Conservation (phyloP, 176 grass and related monocot genomes). For the Ananas comosus region DNA sequence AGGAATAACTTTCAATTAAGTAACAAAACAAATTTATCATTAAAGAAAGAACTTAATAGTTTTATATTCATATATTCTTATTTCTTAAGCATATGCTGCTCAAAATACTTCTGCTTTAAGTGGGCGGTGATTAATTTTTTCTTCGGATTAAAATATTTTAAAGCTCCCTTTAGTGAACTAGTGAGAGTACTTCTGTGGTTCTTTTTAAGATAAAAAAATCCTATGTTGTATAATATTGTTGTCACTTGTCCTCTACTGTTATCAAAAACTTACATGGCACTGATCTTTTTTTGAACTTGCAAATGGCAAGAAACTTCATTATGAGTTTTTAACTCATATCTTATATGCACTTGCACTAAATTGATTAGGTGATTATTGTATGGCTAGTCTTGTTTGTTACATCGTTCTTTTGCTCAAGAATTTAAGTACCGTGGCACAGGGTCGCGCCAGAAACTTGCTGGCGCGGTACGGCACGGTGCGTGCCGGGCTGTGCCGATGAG, state of each 20-base stretch:
- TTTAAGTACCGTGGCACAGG: too few species aligned
- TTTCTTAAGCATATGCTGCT: background rate
- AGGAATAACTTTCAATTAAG: background rate
- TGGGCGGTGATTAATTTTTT: background rate
- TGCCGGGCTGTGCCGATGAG: too few species aligned
- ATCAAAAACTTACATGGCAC: background rate
- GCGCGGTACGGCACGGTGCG: too few species aligned
- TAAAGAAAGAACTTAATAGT: background rate
- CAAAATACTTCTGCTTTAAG: background rate
- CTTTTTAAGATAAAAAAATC: background rate
- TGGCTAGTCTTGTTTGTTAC: too few species aligned
- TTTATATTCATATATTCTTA: background rate
- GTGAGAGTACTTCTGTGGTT: background rate
- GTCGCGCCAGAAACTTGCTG: too few species aligned
- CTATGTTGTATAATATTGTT: background rate
- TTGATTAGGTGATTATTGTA: too few species aligned
- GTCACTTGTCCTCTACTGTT: background rate
- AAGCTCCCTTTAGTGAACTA: background rate
- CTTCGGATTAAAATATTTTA: background rate
- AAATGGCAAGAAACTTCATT: background rate
- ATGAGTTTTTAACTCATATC: too few species aligned
- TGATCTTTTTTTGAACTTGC: background rate
- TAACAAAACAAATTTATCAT: constrained; percentile 3
- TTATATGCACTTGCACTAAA: too few species aligned
- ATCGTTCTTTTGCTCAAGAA: too few species aligned